These are phyloP conservation scores for Debaryomyces prosopidis DNA, from an alignment of 805 yeast genomes.

Conservation along the genomic window DNA sequence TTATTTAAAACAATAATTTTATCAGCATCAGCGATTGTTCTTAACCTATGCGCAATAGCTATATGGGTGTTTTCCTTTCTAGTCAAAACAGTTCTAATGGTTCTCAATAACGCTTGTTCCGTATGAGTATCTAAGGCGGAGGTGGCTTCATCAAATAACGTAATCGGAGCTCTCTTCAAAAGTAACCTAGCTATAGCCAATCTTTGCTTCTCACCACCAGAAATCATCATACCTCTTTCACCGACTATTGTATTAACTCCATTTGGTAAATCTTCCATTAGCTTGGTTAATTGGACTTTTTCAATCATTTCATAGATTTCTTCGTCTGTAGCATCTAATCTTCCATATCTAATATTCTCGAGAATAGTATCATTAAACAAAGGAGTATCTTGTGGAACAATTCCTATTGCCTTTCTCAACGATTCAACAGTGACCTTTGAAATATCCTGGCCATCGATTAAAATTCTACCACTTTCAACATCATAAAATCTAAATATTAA, in stretches of 20 bases:
- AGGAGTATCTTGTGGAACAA: conserved; percentile 98
- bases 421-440: conserved; percentile 72
- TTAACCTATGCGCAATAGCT: conserved; percentile 88
- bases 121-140: conserved; percentile 96
- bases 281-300: conserved; percentile 65
- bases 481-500: conserved; percentile 90
- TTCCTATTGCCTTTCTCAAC: conserved; percentile 74
- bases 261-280: conserved; percentile 74
- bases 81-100: conserved; percentile 67
- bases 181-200: conserved; percentile 91
- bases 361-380: conserved; percentile 85
- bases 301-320: conserved; percentile 66
- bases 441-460: conserved; percentile 88
- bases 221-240: conserved; percentile 97
- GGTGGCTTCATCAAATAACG: conserved; percentile 96
- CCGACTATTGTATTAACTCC: conserved; percentile 89
- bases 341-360: conserved; percentile 87
- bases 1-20: conserved; percentile 82
- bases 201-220: conserved; percentile 98
- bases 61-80: conserved; percentile 69
- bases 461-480: conserved; percentile 70
- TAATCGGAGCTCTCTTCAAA: conserved; percentile 81
- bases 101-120: conserved; percentile 77
- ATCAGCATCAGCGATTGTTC: conserved; percentile 93
- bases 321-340: conserved; percentile 67